These are phyloP conservation scores for Sisymbrium altissimum DNA, from an alignment of 345 rosid genomes.

Conservation along the genomic window DNA sequence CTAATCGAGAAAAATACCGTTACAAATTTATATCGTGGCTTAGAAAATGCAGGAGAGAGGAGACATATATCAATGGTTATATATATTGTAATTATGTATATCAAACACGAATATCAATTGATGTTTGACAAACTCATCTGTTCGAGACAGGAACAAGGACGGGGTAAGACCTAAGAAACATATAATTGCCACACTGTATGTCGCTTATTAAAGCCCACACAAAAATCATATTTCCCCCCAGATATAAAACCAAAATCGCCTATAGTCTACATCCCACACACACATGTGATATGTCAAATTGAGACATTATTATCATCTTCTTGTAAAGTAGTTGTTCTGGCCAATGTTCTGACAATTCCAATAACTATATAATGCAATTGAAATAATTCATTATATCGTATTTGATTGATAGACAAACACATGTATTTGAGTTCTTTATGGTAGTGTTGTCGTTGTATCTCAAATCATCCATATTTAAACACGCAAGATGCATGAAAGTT, in stretches of 20 bases:
- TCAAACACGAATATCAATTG: no score
- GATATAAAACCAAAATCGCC: background rate
- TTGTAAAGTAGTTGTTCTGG: background rate
- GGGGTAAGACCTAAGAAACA: background rate
- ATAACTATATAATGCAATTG: background rate
- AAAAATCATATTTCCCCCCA: background rate
- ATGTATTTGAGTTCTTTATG: no score
- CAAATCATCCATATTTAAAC: no score
- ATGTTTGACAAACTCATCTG: background rate
- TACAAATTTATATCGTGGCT: no score
- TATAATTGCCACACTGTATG: background rate
- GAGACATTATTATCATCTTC: background rate
- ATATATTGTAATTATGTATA: no score
- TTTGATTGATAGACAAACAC: no score
- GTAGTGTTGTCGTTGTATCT: no score
- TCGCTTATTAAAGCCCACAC: background rate
- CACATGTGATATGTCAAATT: constrained; percentile 1
- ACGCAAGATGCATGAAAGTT: no score
- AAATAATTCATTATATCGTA: no score
- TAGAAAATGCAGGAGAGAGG: no score
- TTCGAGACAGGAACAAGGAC: background rate
- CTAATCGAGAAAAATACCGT: no score
- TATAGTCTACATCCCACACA: background rate
- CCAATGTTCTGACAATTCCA: background rate
- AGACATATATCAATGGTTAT: no score